Evolutionary conservation across 129 eudicot genomes (phyloP).

Genomic region (Flaveria robusta): DNA sequence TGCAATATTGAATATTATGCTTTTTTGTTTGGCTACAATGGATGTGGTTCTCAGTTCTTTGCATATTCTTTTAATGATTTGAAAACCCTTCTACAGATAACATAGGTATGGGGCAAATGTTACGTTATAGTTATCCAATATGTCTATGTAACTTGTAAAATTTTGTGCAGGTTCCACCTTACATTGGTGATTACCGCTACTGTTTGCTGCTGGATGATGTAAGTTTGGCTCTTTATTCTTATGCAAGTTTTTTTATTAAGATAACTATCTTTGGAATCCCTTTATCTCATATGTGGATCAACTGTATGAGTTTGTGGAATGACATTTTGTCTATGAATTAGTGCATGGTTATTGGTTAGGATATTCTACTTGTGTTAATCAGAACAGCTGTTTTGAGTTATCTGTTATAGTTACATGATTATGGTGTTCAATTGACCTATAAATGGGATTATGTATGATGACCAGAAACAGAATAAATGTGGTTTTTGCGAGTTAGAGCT

Average conservation of each 20-base stretch:
- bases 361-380: neutral
- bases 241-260: neutral
- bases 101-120: conserved; percentile 1
- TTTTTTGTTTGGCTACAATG: neutral
- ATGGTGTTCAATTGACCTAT: conserved; percentile 10
- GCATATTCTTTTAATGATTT: conserved; percentile 10
- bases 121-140: conserved; percentile 1
- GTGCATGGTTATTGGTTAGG: neutral
- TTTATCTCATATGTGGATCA: neutral
- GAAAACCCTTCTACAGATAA: conserved; percentile 6
- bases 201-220: conserved; percentile 99
- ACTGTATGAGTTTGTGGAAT: neutral
- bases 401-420: neutral
- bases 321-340: neutral
- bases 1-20: neutral
- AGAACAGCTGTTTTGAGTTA: neutral
- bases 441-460: neutral
- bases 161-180: conserved; percentile 66
- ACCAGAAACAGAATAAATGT: neutral
- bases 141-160: conserved; percentile 7
- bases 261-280: neutral
- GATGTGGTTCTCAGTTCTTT: conserved; percentile 6
- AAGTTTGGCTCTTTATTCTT: conserved; percentile 43
- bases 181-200: conserved; percentile 94
- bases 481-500: neutral